Percentiles rank a stretch among this genome's conserved stretches.
These are phyloP conservation scores for Starmerella floris DNA, from an alignment of 805 yeast genomes.

Conservation along the genomic window DNA sequence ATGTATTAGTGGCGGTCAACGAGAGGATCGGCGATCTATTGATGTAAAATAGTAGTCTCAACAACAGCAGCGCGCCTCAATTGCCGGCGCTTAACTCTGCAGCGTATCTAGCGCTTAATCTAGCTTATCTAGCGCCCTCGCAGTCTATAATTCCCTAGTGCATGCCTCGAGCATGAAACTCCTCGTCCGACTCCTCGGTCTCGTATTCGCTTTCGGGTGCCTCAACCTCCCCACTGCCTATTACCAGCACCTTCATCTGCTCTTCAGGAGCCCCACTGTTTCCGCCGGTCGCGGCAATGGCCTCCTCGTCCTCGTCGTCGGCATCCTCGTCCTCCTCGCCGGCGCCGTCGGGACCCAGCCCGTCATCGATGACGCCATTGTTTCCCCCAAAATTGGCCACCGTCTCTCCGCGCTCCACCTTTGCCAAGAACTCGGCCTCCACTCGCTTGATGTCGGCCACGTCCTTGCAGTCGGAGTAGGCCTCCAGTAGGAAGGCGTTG, in stretches of 20 bases:
- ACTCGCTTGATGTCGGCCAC: slow-evolving; percentile 57
- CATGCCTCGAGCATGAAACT: too few species aligned
- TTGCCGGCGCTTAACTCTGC: too few species aligned
- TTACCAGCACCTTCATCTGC: slow-evolving; percentile 15
- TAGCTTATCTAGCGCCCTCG: too few species aligned
- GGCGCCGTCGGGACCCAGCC: slow-evolving; percentile 29
- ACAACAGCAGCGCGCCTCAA: too few species aligned
- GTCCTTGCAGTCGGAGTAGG: slow-evolving; percentile 72
- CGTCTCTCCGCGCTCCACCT: slow-evolving; percentile 17
- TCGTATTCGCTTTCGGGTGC: slow-evolving; percentile 9
- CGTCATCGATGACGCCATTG: slow-evolving; percentile 38
- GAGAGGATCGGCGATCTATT: slow-evolving; percentile 9
- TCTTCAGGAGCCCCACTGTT: slow-evolving; percentile 19
- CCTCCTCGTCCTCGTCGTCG: slow-evolving; percentile 24
- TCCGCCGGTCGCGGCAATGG: slow-evolving; percentile 23
- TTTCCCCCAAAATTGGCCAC: slow-evolving; percentile 19
- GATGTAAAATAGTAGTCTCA: too few species aligned
- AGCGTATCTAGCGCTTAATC: too few species aligned
- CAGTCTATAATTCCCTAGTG: too few species aligned
- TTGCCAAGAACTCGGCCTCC: slow-evolving; percentile 58
- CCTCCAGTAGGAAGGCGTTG: slow-evolving; percentile 60
- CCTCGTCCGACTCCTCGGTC: slow-evolving; percentile 10
- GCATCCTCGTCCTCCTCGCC: slow-evolving; percentile 24
- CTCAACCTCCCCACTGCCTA: slow-evolving; percentile 21
- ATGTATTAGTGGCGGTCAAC: not conserved